These are phyloP conservation scores for Solanum clarkiae DNA, from an alignment of 257 asterid species.

Conservation along the genomic window DNA sequence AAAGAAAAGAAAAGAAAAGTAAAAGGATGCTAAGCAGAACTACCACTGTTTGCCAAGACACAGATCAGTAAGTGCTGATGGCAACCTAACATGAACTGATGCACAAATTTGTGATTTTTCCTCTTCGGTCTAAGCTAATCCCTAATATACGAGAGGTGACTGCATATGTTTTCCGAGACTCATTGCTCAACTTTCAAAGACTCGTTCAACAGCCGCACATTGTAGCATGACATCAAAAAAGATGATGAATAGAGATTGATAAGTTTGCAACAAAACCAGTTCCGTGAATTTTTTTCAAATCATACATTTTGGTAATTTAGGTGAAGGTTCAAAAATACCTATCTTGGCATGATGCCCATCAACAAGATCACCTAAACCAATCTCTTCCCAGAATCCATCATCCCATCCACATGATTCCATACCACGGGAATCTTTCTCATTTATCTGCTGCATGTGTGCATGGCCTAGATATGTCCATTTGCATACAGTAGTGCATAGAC, in stretches of 20 bases:
- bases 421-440: slow-evolving; percentile 58
- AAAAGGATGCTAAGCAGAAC: background rate
- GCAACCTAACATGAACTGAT: background rate
- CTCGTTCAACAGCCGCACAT: background rate
- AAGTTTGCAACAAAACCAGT: background rate
- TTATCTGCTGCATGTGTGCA: slow-evolving; percentile 84
- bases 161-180: background rate
- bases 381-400: slow-evolving; percentile 93
- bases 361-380: slow-evolving; percentile 90
- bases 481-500: slow-evolving; percentile 96
- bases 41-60: background rate
- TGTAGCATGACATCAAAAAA: background rate
- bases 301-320: background rate
- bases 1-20: background rate
- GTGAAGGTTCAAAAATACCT: slow-evolving; percentile 28
- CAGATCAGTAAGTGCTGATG: background rate
- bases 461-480: slow-evolving; percentile 98
- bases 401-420: slow-evolving; percentile 99
- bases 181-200: background rate
- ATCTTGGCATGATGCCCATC: slow-evolving; percentile 94
- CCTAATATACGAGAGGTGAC: background rate
- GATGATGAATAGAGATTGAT: background rate
- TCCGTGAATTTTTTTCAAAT: background rate
- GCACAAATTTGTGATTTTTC: background rate
- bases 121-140: background rate